A percentile compares a stretch with the other conserved stretches of the same genome.
Evolutionary conservation across 1,284 basidiomycete species (phyloP).

Genomic region (Sporisorium iseilematis-ciliati): DNA sequence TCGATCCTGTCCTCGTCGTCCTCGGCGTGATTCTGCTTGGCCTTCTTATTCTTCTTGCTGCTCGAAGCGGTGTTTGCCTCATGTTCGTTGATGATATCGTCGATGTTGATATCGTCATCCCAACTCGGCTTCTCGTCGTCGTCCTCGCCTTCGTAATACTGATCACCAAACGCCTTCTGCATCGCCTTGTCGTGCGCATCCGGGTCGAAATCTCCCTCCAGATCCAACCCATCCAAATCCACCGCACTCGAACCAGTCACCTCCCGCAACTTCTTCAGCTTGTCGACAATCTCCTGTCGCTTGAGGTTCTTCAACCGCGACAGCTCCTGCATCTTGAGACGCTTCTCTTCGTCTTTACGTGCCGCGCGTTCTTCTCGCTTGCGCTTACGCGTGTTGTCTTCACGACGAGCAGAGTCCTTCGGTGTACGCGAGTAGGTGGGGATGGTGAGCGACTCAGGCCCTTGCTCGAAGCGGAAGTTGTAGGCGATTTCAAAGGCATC

Average conservation of each 20-base stretch:
- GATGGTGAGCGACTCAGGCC: slow-evolving; percentile 57
- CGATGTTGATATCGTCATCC: slow-evolving; percentile 88
- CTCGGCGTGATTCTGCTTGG: slow-evolving; percentile 50
- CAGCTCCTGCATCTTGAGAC: slow-evolving; percentile 63
- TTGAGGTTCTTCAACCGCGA: slow-evolving; percentile 62
- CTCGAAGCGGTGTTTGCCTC: slow-evolving; percentile 68
- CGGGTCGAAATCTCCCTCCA: slow-evolving; percentile 68
- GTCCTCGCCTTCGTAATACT: slow-evolving; percentile 57
- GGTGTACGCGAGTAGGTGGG: slow-evolving; percentile 62
- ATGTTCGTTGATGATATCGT: slow-evolving; percentile 76
- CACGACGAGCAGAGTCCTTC: slow-evolving; percentile 60
- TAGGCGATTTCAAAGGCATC: slow-evolving; percentile 68
- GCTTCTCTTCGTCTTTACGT: slow-evolving; percentile 66
- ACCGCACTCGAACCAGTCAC: slow-evolving; percentile 58
- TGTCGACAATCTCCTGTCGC: slow-evolving; percentile 63
- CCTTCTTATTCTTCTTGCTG: slow-evolving; percentile 75
- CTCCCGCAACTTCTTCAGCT: slow-evolving; percentile 61
- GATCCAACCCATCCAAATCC: slow-evolving; percentile 58
- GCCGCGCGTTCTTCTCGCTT: slow-evolving; percentile 62
- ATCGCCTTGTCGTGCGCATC: slow-evolving; percentile 65
- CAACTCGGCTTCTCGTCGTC: slow-evolving; percentile 79
- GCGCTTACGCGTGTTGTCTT: slow-evolving; percentile 65
- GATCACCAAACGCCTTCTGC: slow-evolving; percentile 61
- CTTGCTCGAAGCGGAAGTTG: slow-evolving; percentile 69
- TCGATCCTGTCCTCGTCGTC: slow-evolving; percentile 71